Evolutionary conservation across 2,329 filamentous ascomycete species (phyloP).

Genomic region (Apiospora pterosperma): DNA sequence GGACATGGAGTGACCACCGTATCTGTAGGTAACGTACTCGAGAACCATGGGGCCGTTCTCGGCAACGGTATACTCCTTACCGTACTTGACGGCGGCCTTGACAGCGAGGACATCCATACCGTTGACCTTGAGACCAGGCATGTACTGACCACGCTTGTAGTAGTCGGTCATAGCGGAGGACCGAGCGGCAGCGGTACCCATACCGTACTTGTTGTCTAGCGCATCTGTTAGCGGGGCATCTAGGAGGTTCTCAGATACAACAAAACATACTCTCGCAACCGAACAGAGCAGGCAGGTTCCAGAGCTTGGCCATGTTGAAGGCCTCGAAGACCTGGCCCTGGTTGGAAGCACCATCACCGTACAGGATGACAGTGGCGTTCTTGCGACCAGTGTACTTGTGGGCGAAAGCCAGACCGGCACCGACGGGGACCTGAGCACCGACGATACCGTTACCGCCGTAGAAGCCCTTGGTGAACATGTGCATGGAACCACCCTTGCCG

Average conservation of each 20-base stretch:
- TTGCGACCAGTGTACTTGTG: constrained; percentile 90
- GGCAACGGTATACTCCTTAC: constrained; percentile 77
- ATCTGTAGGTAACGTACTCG: constrained; percentile 99
- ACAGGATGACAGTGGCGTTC: constrained; percentile 84
- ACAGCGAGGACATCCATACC: constrained; percentile 98
- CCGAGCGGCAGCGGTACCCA: constrained; percentile 94
- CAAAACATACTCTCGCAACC: constrained; percentile 87
- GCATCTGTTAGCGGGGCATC: constrained; percentile 19
- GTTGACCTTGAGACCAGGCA: constrained; percentile 98
- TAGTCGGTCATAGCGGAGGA: constrained; percentile 97
- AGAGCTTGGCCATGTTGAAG: constrained; percentile 99
- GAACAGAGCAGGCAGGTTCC: constrained; percentile 93
- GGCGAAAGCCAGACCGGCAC: constrained; percentile 93
- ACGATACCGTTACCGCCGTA: constrained; percentile 99
- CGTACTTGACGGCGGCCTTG: constrained; percentile 93
- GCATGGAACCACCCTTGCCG: constrained; percentile 99
- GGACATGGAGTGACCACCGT: constrained; percentile 99
- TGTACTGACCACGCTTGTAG: constrained; percentile 99
- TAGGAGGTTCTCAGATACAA: not conserved
- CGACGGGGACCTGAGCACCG: constrained; percentile 95
- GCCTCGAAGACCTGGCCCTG: constrained; percentile 99
- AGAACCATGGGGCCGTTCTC: constrained; percentile 93
- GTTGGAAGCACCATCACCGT: constrained; percentile 98
- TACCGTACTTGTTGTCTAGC: constrained; percentile 99
- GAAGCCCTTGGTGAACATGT: constrained; percentile 98